Evolutionary conservation across 306 rosid species (phyloP), one percentile per base, ranked within the genome.

Genomic region (Casuarina cunninghamiana): DNA sequence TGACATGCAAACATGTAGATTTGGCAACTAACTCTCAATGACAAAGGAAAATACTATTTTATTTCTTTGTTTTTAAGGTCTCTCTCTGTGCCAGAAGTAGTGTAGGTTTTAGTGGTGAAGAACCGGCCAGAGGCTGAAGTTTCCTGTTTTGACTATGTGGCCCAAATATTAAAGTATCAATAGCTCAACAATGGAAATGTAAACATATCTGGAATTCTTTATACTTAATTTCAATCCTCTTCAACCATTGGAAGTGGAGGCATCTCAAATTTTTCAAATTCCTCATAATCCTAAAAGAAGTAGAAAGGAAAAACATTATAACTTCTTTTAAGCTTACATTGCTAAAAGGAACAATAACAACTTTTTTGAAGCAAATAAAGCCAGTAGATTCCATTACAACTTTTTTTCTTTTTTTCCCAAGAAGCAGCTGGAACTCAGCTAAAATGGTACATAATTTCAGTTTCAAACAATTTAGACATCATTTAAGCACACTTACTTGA

Each of bases 1-100:
- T 67, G 84, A 85, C 88, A 80, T 76, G 82, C 81, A 79, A 85
- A 78, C 85, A 77, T 32, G 95, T 85, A 72, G 77, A 55, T 71
- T 75, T 75, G 53, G 37, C n/a, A 66, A 66, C 42, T 39, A 37
- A 53, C 44, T 76, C 61, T 58, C 49, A 58, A 19, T 26, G 49
- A 4, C 8, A 54, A 65, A 57, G 63, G 17, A 5, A 8, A 49
- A 61, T 16, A 74, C 9, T 9, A 55, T 65, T 57, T 57, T 16
- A 2, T 7, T 32, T 32, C n/a, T 60, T 8, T 32, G 6, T 26
- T 16, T 32, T 4, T 60, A 16, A 60, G 71, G 48, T 50, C 69
- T 68, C 65, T 76, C 41, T 76, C 41, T 72, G 2, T 38, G 5
- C 58, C 46, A 65, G n/a, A 38, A 42, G 6, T 0, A 11, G n/a